Base-by-base conservation (phyloP, 2,329 filamentous ascomycete genomes). In the Cordyceps militaris region DNA sequence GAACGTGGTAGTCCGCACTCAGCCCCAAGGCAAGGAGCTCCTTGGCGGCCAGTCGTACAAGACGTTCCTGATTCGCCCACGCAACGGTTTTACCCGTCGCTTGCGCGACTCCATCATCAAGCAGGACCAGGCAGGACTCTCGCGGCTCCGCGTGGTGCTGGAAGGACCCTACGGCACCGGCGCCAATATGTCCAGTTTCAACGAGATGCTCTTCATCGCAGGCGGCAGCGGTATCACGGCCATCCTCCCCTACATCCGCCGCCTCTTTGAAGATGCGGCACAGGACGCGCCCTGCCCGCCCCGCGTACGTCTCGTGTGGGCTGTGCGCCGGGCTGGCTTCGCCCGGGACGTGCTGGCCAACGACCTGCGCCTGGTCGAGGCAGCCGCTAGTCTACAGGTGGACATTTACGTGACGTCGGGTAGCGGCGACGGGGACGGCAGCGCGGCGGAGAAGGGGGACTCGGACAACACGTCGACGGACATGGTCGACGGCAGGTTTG, bases 141-240 rank as follows among this genome's bases (percentile, higher is more conserved):
- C 62, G 0, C 59, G 52, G 6, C 60, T 67, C 0, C 66, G 67
- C 23, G 63, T 73, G 1, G 59, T 73, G 8, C 63, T 73, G 23
- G 71, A 74, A 38, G 71, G 71, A 0, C 71, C 71, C 0, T 73
- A 74, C 60, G 71, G 71, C 1, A 51, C 57, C 1, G 66, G 67
- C 46, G 68, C 66, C 11, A 63, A 67, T 42, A 66, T 73, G 24
- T 55, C 66, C 43, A 56, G 61, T 19, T 72, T 70, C 54, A 66
- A 67, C 34, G 63, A 67, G 46, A 52, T 71, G 9, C 63, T 73
- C 11, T 72, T 73, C 60, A 61, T 74, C 47, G 68, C 68, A 3
- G 72, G 71, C 10, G 72, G 72, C 11, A 73, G 69, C 56, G 72
- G 72, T 10, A 69, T 74, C 52, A 71, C 69, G 10, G 68, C 69